phyloP scores from a whole-genome alignment of 208 protist species.

The Crithidia expoeki region DNA sequence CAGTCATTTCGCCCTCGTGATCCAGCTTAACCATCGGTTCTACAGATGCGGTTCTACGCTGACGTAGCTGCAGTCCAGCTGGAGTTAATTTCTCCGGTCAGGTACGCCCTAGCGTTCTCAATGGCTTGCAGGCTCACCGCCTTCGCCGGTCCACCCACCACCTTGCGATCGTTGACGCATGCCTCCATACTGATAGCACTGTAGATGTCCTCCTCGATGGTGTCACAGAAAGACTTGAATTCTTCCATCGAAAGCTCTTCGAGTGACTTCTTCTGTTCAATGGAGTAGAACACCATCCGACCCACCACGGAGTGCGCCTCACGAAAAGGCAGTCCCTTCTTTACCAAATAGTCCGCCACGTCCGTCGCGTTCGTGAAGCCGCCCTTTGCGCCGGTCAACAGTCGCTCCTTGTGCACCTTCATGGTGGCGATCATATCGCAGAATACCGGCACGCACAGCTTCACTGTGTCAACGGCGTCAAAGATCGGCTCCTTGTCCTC shows the following conservation, averaged over 20 bases:
- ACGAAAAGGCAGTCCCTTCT: constrained; percentile 41
- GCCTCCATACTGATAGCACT: constrained; percentile 43
- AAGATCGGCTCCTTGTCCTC: constrained; percentile 46
- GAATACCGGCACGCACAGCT: constrained; percentile 39
- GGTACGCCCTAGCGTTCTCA: constrained; percentile 17
- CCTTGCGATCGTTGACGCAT: constrained; percentile 42
- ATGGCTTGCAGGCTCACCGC: constrained; percentile 30
- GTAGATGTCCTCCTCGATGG: constrained; percentile 38
- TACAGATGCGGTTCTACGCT: background rate
- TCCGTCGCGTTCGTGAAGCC: constrained; percentile 44
- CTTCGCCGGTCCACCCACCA: constrained; percentile 33
- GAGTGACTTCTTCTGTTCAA: constrained; percentile 35
- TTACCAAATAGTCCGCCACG: constrained; percentile 36
- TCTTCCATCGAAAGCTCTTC: constrained; percentile 35
- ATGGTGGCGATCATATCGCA: constrained; percentile 42
- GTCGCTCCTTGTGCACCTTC: constrained; percentile 26
- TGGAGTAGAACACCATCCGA: constrained; percentile 36
- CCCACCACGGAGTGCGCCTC: constrained; percentile 41
- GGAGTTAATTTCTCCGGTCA: constrained; percentile 10
- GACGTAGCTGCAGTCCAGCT: background rate
- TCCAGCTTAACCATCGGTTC: too few species aligned
- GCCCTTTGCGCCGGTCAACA: constrained; percentile 34
- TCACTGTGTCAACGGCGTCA: constrained; percentile 36
- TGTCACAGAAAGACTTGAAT: constrained; percentile 23
- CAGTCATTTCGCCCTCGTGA: too few species aligned